phyloP scores from a whole-genome alignment of 768 basidiomycete species.

The Gyrodon lividus region DNA sequence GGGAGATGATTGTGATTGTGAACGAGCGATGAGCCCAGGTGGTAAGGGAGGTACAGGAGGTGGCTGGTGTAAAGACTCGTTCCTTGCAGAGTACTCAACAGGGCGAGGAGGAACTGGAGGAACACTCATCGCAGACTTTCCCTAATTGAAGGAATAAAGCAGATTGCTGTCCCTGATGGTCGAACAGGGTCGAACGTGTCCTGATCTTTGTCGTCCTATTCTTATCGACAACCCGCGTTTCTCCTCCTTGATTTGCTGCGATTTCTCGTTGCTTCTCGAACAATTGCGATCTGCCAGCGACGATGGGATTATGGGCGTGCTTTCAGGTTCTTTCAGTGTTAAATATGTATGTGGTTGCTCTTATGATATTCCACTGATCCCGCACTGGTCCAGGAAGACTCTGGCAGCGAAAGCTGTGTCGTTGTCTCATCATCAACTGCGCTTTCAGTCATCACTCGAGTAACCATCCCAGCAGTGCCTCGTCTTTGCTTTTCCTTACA shows the following conservation, averaged over 20 bases:
- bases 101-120: slow-evolving; percentile 33
- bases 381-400: too few relatives aligned
- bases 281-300: background rate
- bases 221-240: background rate
- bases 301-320: too few relatives aligned
- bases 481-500: too few relatives aligned
- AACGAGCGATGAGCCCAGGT: slow-evolving; percentile 32
- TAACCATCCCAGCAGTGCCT: too few relatives aligned
- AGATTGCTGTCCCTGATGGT: background rate
- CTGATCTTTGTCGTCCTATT: background rate
- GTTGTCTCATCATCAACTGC: too few relatives aligned
- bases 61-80: slow-evolving; percentile 23
- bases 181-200: slow-evolving; percentile 1
- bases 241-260: background rate
- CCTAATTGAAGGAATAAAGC: slow-evolving; percentile 1
- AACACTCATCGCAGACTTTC: slow-evolving; percentile 15
- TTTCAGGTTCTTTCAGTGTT: too few relatives aligned
- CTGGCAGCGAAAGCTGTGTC: too few relatives aligned
- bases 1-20: slow-evolving; percentile 19
- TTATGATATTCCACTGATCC: too few relatives aligned
- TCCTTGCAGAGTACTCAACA: slow-evolving; percentile 5
- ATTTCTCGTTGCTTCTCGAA: too few relatives aligned
- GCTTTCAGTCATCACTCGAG: too few relatives aligned
- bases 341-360: too few relatives aligned
- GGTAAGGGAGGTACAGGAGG: slow-evolving; percentile 55